Conservation (phyloP, 192 early-diverging fungal genomes). For the Oehlia diaphana region DNA sequence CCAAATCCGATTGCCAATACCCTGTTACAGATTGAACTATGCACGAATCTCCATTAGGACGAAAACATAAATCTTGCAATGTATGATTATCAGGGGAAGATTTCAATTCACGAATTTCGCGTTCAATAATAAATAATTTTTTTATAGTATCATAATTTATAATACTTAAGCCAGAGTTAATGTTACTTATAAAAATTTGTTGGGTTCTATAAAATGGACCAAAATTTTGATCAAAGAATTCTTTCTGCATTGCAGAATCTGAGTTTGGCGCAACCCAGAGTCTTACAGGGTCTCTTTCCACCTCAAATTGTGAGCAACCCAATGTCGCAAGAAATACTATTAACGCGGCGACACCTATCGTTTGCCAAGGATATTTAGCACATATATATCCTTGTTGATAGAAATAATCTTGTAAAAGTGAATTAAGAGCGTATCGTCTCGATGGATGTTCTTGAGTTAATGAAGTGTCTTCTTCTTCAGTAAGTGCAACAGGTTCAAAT, state of each 20-base stretch:
- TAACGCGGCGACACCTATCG: slow-evolving; percentile 41
- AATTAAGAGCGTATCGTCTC: slow-evolving; percentile 50
- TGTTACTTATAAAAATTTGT: slow-evolving; percentile 55
- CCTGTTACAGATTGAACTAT: slow-evolving; percentile 66
- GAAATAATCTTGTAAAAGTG: slow-evolving; percentile 57
- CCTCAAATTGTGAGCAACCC: slow-evolving; percentile 55
- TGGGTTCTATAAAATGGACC: slow-evolving; percentile 68
- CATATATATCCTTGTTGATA: slow-evolving; percentile 59
- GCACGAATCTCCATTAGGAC: slow-evolving; percentile 59
- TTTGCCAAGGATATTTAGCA: slow-evolving; percentile 53
- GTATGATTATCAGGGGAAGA: slow-evolving; percentile 40
- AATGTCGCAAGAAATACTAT: slow-evolving; percentile 52
- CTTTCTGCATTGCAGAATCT: slow-evolving; percentile 51
- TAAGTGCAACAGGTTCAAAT: slow-evolving; percentile 47
- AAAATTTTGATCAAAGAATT: slow-evolving; percentile 62
- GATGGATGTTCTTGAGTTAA: slow-evolving; percentile 44
- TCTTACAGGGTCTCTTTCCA: slow-evolving; percentile 58
- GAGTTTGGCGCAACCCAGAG: slow-evolving; percentile 64
- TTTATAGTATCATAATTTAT: slow-evolving; percentile 44
- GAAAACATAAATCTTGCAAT: slow-evolving; percentile 58
- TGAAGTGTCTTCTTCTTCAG: slow-evolving; percentile 42
- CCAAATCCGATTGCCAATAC: slow-evolving; percentile 59
- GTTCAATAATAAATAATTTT: slow-evolving; percentile 51
- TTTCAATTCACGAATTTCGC: slow-evolving; percentile 43
- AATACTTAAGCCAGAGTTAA: slow-evolving; percentile 34